Percentiles rank a stretch among this genome's conserved stretches.
These are phyloP conservation scores for Pestalotiopsis sp. DNA, from an alignment of 2,329 filamentous ascomycete genomes.

Conservation along the genomic window DNA sequence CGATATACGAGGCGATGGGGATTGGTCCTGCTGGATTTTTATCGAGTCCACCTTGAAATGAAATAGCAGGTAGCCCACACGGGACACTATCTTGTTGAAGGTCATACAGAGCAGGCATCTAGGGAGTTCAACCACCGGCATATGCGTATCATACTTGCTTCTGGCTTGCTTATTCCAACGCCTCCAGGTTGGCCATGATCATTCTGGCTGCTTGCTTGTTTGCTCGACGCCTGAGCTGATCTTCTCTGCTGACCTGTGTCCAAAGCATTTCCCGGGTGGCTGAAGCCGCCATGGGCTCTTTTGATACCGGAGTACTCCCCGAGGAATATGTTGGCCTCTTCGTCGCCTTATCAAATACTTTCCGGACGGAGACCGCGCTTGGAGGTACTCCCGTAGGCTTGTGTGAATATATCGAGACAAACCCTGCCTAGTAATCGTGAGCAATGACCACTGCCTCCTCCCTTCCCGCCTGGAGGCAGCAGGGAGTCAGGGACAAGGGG, in stretches of 20 bases:
- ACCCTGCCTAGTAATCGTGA: neutral
- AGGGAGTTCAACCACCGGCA: slow-evolving; percentile 26
- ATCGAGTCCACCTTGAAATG: slow-evolving; percentile 24
- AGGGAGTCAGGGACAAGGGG: neutral
- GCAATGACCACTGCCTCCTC: neutral
- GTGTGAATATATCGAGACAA: neutral
- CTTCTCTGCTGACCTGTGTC: neutral
- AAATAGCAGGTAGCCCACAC: slow-evolving; percentile 19
- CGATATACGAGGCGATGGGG: neutral
- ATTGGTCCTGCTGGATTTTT: slow-evolving; percentile 11
- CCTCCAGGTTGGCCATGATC: slow-evolving; percentile 18
- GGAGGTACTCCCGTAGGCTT: neutral
- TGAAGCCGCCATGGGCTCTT: no score
- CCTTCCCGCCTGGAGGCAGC: neutral
- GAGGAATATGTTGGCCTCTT: no score
- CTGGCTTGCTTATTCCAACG: slow-evolving; percentile 16
- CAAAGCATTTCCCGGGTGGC: no score
- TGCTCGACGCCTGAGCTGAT: neutral
- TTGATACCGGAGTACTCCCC: no score
- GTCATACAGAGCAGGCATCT: slow-evolving; percentile 24
- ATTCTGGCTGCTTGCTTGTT: slow-evolving; percentile 18
- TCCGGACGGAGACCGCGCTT: neutral
- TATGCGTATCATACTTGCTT: slow-evolving; percentile 47
- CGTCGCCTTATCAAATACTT: neutral
- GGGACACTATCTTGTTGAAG: slow-evolving; percentile 19